These are phyloP conservation scores for Clonostachys sp. DNA, from an alignment of 2,329 filamentous ascomycete genomes.

Conservation along the genomic window DNA sequence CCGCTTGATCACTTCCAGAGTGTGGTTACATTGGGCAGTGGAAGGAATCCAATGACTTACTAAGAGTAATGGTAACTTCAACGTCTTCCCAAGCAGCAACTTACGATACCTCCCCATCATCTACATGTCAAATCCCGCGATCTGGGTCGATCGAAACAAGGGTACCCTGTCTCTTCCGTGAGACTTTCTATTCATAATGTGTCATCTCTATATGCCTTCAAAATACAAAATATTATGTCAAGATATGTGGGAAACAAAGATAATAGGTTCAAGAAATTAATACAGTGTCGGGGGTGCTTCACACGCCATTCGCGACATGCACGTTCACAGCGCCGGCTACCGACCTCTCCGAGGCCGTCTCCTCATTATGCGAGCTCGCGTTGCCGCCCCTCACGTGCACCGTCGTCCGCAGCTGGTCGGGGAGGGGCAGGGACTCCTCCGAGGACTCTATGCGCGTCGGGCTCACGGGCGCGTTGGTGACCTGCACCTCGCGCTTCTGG, in stretches of 20 bases:
- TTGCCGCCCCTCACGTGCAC: conserved; percentile 1
- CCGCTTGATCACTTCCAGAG: no score
- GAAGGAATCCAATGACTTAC: no score
- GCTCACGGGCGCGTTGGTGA: neutral
- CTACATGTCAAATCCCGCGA: no score
- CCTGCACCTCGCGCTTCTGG: conserved; percentile 8
- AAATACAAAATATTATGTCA: no score
- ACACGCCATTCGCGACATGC: neutral
- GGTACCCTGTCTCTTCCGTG: no score
- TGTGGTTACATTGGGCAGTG: no score
- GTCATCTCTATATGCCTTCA: no score
- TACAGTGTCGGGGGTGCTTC: neutral
- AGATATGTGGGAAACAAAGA: neutral
- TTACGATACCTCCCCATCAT: no score
- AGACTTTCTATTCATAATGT: no score
- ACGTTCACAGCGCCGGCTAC: neutral
- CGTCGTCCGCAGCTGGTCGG: conserved; percentile 1
- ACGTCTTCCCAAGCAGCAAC: no score
- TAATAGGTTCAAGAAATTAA: neutral
- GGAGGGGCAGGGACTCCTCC: neutral
- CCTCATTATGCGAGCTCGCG: neutral
- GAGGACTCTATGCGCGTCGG: conserved; percentile 1
- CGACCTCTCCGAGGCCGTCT: neutral
- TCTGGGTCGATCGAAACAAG: no score
- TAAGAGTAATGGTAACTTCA: no score